These are phyloP conservation scores for Takakia lepidozioides DNA, from an alignment of 225 moss, liverwort and hornwort genomes.

Conservation along the genomic window DNA sequence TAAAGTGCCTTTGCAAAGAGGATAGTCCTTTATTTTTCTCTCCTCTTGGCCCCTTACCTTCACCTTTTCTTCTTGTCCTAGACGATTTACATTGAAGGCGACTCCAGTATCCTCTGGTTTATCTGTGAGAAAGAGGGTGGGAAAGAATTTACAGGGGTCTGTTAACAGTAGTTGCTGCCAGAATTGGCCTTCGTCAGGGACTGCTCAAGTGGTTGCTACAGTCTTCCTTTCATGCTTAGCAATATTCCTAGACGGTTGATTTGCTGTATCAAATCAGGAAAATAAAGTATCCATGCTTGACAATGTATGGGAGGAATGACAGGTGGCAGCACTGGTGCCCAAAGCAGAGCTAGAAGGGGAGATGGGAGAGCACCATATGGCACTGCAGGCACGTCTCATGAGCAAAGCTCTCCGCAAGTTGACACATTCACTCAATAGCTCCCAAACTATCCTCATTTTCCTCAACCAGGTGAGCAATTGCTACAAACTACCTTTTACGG, in stretches of 20 bases:
- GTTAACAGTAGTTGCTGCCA: background rate
- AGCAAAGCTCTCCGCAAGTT: slow-evolving; percentile 77
- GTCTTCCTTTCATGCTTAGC: background rate
- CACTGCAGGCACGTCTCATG: slow-evolving; percentile 76
- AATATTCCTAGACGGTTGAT: background rate
- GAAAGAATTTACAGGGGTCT: background rate
- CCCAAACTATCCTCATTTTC: slow-evolving; percentile 61
- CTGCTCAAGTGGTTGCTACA: background rate
- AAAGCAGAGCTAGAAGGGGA: slow-evolving; percentile 85
- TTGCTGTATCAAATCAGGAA: background rate
- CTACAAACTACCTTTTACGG: background rate
- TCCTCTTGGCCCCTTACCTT: too few species aligned
- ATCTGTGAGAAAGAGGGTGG: background rate
- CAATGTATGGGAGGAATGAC: slow-evolving; percentile 1
- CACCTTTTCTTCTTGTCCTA: too few species aligned
- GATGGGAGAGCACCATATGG: slow-evolving; percentile 81
- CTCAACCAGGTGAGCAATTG: slow-evolving; percentile 72
- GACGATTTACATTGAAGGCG: too few species aligned
- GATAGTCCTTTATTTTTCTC: too few species aligned
- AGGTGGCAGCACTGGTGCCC: slow-evolving; percentile 86
- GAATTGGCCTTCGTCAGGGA: background rate
- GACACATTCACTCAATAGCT: slow-evolving; percentile 65
- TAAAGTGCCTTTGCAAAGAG: too few species aligned
- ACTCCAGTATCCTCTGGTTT: background rate
- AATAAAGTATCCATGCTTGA: background rate